Conservation (phyloP, 169 alveolate genomes). For the Toxoplasma gondii region DNA sequence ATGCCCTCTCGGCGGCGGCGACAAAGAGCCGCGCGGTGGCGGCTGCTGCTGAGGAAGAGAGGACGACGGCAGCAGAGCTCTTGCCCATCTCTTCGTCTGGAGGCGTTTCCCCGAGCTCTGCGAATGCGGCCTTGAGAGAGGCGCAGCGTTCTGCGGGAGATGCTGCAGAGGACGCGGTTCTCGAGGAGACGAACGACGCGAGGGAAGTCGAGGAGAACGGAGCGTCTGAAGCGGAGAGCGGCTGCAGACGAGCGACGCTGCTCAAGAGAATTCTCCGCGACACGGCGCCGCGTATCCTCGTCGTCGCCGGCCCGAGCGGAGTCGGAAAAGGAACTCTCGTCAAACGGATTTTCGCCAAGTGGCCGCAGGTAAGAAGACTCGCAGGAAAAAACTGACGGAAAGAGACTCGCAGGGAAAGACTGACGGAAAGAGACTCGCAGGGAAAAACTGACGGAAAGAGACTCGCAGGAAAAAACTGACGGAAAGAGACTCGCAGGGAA, state of each 20-base stretch:
- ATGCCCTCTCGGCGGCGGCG: neutral
- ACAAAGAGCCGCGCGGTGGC: neutral
- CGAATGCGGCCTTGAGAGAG: too few species aligned
- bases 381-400: neutral
- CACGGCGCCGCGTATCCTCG: slow-evolving; percentile 53
- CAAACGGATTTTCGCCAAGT: slow-evolving; percentile 65
- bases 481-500: too few species aligned
- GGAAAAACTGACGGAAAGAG: too few species aligned
- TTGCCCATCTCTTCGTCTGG: neutral
- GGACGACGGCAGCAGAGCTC: neutral
- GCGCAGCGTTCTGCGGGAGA: neutral
- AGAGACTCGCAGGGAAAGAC: neutral
- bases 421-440: too few species aligned
- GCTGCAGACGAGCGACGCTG: neutral
- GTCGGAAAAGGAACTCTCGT: slow-evolving; percentile 83
- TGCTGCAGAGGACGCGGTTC: neutral
- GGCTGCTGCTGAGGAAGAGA: neutral
- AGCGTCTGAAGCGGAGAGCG: neutral
- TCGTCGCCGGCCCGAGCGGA: slow-evolving; percentile 83
- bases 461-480: too few species aligned
- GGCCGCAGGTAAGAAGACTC: slow-evolving; percentile 62
- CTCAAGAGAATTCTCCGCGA: neutral
- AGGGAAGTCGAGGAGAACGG: neutral
- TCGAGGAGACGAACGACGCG: neutral
- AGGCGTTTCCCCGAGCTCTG: neutral